phyloP scores from a whole-genome alignment of 441 rosid species.

The Adansonia gregorii region DNA sequence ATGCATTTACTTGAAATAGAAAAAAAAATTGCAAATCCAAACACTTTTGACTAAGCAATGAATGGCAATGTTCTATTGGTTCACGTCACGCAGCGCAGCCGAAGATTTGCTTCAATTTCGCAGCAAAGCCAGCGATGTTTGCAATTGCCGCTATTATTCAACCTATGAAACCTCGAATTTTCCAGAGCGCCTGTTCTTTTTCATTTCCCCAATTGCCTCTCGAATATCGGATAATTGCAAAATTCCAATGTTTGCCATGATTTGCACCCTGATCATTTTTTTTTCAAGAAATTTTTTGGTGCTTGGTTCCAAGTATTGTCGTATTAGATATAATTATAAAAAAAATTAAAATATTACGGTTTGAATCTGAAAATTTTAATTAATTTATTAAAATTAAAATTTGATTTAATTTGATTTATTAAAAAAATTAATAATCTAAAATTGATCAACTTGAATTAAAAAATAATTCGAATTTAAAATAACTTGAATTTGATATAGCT shows the following conservation, averaged over 20 bases:
- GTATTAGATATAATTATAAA: too few relatives aligned
- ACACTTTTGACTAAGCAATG: too few relatives aligned
- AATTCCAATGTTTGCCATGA: not conserved
- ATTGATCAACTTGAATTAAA: too few relatives aligned
- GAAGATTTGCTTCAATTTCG: not conserved
- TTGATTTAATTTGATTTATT: too few relatives aligned
- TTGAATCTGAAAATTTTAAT: too few relatives aligned
- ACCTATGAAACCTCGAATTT: not conserved
- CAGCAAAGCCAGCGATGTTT: not conserved
- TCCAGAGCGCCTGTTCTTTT: not conserved
- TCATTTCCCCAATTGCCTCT: not conserved
- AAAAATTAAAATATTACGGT: too few relatives aligned
- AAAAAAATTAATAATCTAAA: too few relatives aligned
- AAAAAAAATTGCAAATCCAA: not conserved
- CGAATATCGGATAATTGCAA: not conserved
- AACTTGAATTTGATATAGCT: too few relatives aligned
- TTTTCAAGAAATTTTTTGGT: not conserved
- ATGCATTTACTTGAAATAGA: not conserved
- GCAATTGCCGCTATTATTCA: not conserved
- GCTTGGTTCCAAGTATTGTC: too few relatives aligned
- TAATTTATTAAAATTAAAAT: too few relatives aligned
- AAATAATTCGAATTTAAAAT: too few relatives aligned
- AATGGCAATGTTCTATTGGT: conserved; percentile 28
- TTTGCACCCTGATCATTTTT: not conserved
- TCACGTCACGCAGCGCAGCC: not conserved